Evolutionary conservation across 1,284 basidiomycete genomes (phyloP).

Genomic region (Sanghuangporus weigelae): DNA sequence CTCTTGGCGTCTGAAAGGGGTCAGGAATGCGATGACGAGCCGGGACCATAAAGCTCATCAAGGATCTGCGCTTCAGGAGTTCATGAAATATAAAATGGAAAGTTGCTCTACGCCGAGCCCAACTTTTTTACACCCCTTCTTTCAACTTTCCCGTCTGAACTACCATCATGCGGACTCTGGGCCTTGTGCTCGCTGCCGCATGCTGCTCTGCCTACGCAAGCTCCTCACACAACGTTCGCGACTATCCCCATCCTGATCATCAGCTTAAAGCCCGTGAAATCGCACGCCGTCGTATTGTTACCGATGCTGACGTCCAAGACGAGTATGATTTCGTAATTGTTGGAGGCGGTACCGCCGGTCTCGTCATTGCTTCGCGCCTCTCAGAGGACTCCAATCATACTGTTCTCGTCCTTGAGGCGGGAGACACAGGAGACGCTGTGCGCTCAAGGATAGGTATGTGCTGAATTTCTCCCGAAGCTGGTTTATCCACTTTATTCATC

Average conservation of each 20-base stretch:
- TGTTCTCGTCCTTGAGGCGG: slow-evolving; percentile 72
- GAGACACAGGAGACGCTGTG: slow-evolving; percentile 51
- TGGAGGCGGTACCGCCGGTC: slow-evolving; percentile 69
- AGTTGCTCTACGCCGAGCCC: neutral
- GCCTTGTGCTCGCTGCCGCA: slow-evolving; percentile 23
- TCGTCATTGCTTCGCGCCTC: slow-evolving; percentile 68
- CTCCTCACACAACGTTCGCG: slow-evolving; percentile 21
- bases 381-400: slow-evolving; percentile 63
- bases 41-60: too few species aligned
- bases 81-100: neutral
- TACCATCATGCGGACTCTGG: slow-evolving; percentile 12
- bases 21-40: neutral
- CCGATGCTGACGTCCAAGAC: slow-evolving; percentile 31
- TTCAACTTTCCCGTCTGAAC: neutral
- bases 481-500: slow-evolving; percentile 19
- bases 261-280: slow-evolving; percentile 21
- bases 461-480: neutral
- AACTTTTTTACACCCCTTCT: neutral
- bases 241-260: slow-evolving; percentile 21
- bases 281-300: slow-evolving; percentile 35
- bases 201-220: slow-evolving; percentile 23
- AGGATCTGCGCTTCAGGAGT: neutral
- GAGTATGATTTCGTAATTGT: slow-evolving; percentile 55
- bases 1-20: neutral
- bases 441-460: slow-evolving; percentile 33